Base-by-base conservation (phyloP, 2,329 filamentous ascomycete genomes). In the Davidsoniella eucalypti region DNA sequence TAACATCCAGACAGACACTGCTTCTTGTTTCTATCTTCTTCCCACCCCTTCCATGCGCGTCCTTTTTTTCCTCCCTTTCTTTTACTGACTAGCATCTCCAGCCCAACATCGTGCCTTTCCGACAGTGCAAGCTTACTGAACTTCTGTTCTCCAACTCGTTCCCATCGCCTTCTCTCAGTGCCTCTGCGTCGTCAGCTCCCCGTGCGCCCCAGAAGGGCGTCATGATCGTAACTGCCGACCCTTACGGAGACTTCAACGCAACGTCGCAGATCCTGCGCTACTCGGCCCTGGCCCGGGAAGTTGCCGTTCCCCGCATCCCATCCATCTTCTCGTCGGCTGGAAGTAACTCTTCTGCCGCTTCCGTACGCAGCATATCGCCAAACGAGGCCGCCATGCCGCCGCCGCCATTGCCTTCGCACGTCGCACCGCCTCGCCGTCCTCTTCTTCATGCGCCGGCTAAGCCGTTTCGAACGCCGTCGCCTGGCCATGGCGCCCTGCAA, bases 181-280 rank as follows among this genome's bases (percentile, higher is more conserved):
- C 63, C 1, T 58, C 64, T 14, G 61, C 67, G 49, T 54, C 61
- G 1, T 54, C 69, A 56, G 69, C 72, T 12, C 49, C 49, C 16
- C 77, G 80, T 14, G 77, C 79, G 55, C 84, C 87, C 0, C 92
- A 96, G 61, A 88, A 84, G 59, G 88, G 82, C 1, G 79, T 94
- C 58, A 96, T 98, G 88, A 84, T 98, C 51, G 90, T 96, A 14
- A 94, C 90, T 0, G 92, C 90, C 2, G 90, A 98, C 59, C 86
- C 92, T 0, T 67, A 84, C 10, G 90, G 92, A 37, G 92, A 98
- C 64, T 95, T 88, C 69, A 96, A 96, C 61, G 87, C 92, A 10
- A 98, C 92, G 0, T 93, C 86, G 4, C 92, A 96, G 61, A 96
- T 98, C 54, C 71, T 98, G 1, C 81, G 90, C 16, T 98, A 98